Conservation (phyloP, 176 grass and related monocot species). For the Saccharum spontaneum region DNA sequence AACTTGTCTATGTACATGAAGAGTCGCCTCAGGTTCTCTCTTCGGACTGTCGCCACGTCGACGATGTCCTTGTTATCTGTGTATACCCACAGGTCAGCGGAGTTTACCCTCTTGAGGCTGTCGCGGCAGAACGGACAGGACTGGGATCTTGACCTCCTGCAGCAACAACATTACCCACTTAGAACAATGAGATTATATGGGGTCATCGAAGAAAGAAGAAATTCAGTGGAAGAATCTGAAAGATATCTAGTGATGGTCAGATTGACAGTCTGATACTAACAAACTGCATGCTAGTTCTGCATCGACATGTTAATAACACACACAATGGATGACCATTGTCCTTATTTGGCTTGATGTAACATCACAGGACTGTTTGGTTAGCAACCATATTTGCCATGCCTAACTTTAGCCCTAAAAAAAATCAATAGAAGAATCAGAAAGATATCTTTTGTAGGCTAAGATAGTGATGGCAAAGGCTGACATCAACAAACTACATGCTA, state of each 20-base stretch:
- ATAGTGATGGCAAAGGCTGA: background rate
- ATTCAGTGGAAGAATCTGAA: background rate
- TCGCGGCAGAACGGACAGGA: conserved; percentile 92
- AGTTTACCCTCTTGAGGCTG: conserved; percentile 72
- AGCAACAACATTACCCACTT: background rate
- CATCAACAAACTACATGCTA: background rate
- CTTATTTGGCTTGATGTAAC: background rate
- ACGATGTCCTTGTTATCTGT: conserved; percentile 63
- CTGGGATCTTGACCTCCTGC: conserved; percentile 79
- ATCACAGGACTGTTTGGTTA: background rate
- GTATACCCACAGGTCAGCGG: conserved; percentile 81
- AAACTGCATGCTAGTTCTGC: background rate
- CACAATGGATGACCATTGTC: background rate
- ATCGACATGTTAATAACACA: background rate
- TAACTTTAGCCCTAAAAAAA: background rate
- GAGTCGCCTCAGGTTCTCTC: conserved; percentile 73
- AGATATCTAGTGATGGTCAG: background rate
- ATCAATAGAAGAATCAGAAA: background rate
- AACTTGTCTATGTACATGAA: conserved; percentile 91
- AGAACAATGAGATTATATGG: background rate
- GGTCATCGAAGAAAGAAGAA: background rate
- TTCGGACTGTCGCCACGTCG: conserved; percentile 58
- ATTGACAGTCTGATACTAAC: background rate
- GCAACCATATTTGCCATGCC: background rate
- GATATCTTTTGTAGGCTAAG: background rate